A percentile compares a stretch with the other conserved stretches of the same genome.
These are phyloP conservation scores for Excoecaria agallocha DNA, from an alignment of 345 rosid species.

Conservation along the genomic window DNA sequence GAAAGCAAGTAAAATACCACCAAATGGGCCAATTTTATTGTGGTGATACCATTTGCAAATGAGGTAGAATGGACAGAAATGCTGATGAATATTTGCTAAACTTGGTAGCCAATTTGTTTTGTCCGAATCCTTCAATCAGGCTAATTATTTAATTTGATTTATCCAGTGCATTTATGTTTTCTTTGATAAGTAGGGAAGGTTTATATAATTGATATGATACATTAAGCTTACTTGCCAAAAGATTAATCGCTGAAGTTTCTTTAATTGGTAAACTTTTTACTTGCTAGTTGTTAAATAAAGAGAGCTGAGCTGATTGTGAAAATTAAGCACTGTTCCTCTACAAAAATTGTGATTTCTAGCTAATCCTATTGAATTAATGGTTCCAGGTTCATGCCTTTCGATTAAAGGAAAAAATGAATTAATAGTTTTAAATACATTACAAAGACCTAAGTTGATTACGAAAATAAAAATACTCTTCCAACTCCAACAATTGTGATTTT, in stretches of 20 bases:
- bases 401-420: not conserved
- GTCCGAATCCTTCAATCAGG: not conserved
- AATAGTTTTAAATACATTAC: not conserved
- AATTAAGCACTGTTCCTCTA: not conserved
- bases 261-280: not conserved
- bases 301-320: not conserved
- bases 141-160: not conserved
- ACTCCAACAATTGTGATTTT: not conserved
- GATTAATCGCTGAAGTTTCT: not conserved
- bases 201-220: not conserved
- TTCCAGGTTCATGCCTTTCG: not conserved
- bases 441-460: not conserved
- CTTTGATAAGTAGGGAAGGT: not conserved
- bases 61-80: not conserved
- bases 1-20: conserved; percentile 32
- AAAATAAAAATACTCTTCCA: not conserved
- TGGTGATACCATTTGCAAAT: not conserved
- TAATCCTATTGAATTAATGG: not conserved
- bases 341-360: not conserved
- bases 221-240: not conserved
- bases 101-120: not conserved
- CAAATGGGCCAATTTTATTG: conserved; percentile 27
- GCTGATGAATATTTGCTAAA: not conserved
- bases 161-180: not conserved
- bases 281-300: not conserved